Base-by-base conservation (phyloP, 352 stramenopile species). In the Poterioochromonas sp. region DNA sequence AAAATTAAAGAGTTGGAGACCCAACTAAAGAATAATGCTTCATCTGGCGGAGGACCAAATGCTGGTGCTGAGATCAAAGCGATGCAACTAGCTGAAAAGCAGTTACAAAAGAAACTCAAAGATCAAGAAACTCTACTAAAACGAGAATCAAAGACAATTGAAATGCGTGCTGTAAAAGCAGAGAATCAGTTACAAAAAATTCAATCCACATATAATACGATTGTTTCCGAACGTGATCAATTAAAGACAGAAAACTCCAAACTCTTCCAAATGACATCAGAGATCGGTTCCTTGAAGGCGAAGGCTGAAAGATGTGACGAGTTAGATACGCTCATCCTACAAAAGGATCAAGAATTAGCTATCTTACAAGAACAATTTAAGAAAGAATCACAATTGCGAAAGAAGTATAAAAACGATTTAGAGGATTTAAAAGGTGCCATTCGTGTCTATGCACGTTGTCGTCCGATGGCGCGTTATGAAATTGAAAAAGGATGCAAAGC, bases 341-440 rank as follows among this genome's bases (percentile, higher is more conserved):
- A 58, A 32, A 82, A 47, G 32, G 60, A 79, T 26, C 58, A 62
- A 53, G 65, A 82, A 20, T 43, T 86, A n/a, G 74, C 82, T 34
- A 41, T 39, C 11, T 68, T 86, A n/a, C 65, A 73, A 54, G 49
- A 73, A 60, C 32, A 79, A 35, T 82, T 83, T 49, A 81, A 84
- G 79, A 89, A 94, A 74, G 90, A 96, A 79, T 88, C 94, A 79
- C 79, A 85, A 34, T 85, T 96, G 76, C 88, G 91, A 32, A 96
- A 96, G 85, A 96, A 95, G 79, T 96, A 96, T 81, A 96, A 93
- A 86, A 97, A 97, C 83, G 89, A 90, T 85, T 95, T 97, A 81
- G 92, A 97, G 80, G 91, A 96, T 84, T 94, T 96, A 89, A 96
- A 96, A 79, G 91, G 91, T 43, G 96, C 96, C 83, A 96, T 96